These are phyloP conservation scores for Neocatenulostroma microsporum DNA, from an alignment of 2,329 filamentous ascomycete species.

Conservation along the genomic window DNA sequence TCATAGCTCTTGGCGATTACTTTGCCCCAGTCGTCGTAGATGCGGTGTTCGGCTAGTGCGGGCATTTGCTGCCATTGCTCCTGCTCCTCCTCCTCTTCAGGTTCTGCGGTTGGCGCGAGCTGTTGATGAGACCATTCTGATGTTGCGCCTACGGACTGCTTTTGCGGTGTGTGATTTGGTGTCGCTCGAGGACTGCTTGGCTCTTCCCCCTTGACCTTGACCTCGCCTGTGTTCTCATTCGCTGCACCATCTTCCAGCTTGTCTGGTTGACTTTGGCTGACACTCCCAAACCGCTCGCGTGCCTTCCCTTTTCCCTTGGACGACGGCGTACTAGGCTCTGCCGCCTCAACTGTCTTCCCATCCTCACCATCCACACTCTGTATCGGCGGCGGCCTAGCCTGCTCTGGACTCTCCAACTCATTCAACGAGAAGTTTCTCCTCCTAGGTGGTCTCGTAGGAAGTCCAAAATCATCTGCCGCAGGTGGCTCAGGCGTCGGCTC, in stretches of 20 bases:
- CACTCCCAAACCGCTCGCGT: no score
- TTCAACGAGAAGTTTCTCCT: constrained; percentile 22
- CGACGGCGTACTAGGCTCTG: no score
- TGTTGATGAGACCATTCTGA: constrained; percentile 93
- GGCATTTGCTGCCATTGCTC: constrained; percentile 90
- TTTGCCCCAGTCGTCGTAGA: constrained; percentile 89
- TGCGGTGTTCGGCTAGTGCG: constrained; percentile 81
- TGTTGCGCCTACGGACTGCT: constrained; percentile 27
- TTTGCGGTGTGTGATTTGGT: constrained; percentile 4
- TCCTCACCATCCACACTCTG: constrained; percentile 3
- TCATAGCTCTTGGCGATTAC: constrained; percentile 74
- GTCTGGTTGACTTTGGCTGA: not conserved
- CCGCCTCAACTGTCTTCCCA: constrained; percentile 12
- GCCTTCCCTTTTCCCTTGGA: no score
- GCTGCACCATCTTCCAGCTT: not conserved
- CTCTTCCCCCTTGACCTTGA: constrained; percentile 12
- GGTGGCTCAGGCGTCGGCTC: constrained; percentile 19
- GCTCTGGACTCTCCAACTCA: constrained; percentile 19
- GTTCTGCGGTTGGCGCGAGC: constrained; percentile 46
- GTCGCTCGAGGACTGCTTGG: not conserved
- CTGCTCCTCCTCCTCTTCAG: constrained; percentile 52
- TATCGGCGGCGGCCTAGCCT: constrained; percentile 7
- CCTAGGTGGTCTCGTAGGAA: constrained; percentile 27
- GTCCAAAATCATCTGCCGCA: constrained; percentile 31
- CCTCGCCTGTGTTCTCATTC: constrained; percentile 2